Base-by-base conservation (phyloP, 768 basidiomycete genomes). In the Gloeopeniophorella convolvens region DNA sequence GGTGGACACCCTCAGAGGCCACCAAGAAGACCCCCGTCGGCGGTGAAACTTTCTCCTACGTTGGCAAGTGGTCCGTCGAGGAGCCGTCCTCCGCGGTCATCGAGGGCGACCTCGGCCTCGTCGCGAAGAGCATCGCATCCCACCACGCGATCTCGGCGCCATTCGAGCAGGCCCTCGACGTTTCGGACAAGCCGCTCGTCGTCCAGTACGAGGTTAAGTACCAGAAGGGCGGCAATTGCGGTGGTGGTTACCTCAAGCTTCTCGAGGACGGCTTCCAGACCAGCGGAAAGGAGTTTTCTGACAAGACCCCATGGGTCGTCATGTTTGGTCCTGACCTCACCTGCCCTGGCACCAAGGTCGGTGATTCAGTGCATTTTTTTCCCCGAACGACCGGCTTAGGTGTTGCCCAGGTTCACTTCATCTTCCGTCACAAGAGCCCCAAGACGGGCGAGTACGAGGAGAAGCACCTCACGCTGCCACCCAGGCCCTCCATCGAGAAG, bases 141-240 rank as follows among this genome's bases (percentile, higher is more conserved):
- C 95, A 98, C 68, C 95, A 98, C 64, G 96, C 96, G 65, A 97
- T 99, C 68, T 97, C 95, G 52, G 91, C 94, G 1, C 86, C 93
- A 11, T 93, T 99, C 70, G 60, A 69, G 12, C 65, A 75, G 50
- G 77, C 89, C 45, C 72, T 97, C 62, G 82, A 86, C 74, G 89
- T 94, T 72, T 77, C 76, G 60, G 71, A 79, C 50, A 77, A 94
- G 69, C 87, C 94, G 36, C 75, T 98, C 37, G 93, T 98, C 58
- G 85, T 98, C 16, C 93, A 96, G 66, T 99, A 99, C 63, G 96
- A 99, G 67, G 96, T 96, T 73, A 95, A 98, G 72, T 93, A 96
- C 68, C 94, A 99, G 75, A 93, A 97, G 70, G 94, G 95, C 35
- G 90, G 96, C 41, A 96, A 96, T 71, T 98, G 96, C 62, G 96